These are phyloP conservation scores for Hypoxylon lienhwacheense DNA, from an alignment of 495 filamentous ascomycete species.

Conservation along the genomic window DNA sequence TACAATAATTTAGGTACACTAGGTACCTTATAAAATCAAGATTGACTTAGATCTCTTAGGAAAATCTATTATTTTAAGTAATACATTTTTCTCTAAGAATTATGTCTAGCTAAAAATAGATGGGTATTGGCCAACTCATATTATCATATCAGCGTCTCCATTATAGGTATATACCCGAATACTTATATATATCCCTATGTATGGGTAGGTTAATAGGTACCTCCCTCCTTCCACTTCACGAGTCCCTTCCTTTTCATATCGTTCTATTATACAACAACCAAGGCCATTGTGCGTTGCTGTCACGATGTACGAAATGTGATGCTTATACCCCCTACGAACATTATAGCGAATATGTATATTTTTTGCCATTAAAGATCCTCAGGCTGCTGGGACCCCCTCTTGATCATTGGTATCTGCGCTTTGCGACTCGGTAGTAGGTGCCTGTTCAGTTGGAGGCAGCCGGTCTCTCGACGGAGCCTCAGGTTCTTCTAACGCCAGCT, in stretches of 20 bases:
- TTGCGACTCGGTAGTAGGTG: not conserved
- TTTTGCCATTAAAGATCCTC: not conserved
- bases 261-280: constrained; percentile 35
- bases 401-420: constrained; percentile 4
- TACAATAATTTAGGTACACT: too few species aligned
- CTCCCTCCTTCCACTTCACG: constrained; percentile 4
- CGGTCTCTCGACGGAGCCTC: constrained; percentile 26
- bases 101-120: too few species aligned
- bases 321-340: constrained; percentile 5
- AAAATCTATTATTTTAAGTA: too few species aligned
- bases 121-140: too few species aligned
- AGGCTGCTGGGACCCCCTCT: constrained; percentile 10
- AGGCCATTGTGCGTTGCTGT: constrained; percentile 4
- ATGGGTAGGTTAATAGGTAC: constrained; percentile 17
- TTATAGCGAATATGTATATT: not conserved
- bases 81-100: too few species aligned
- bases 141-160: too few species aligned
- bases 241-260: constrained; percentile 10
- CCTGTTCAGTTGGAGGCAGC: constrained; percentile 12
- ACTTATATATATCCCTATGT: too few species aligned
- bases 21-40: too few species aligned
- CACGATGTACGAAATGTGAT: not conserved
- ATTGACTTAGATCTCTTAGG: too few species aligned
- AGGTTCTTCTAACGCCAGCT: constrained; percentile 51
- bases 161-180: too few species aligned